Base-by-base conservation (phyloP, 1,284 basidiomycete genomes). In the Schizophyllum commune region DNA sequence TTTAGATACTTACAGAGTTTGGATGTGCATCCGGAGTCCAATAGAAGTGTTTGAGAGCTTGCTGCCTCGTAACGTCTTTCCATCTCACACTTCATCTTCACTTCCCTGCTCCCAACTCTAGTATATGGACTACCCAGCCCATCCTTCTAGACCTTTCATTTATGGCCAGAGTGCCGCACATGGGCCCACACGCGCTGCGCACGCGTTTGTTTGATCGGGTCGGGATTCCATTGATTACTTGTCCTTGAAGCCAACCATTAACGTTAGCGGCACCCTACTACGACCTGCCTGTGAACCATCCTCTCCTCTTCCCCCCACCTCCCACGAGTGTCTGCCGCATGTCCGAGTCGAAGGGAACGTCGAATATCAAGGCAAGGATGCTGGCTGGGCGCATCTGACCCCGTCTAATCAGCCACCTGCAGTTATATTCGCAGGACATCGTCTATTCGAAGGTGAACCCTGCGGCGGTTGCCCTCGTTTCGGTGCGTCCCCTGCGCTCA, bases 391-490 rank as follows among this genome's bases (percentile, higher is more conserved):
- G 39, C 39, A 15, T 20, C 1, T 34, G 54, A 21, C 63, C 39
- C 32, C 7, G 27, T 51, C 57, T 22, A 39, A 32, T 54, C 5
- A 60, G 59, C 54, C 56, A 47, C 27, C 9, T 47, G 13, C 63
- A 91, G 88, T 84, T 91, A 66, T 91, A 88, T 72, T 85, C 86
- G 64, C 88, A 91, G 71, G 88, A 91, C 73, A 83, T 88, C 61
- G 88, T 91, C 5, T 79, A 79, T 67, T 76, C 79, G 61, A 74
- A 77, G 58, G 74, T 75, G 53, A 69, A 78, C 52, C 75, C 80
- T 11, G 70, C 75, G 58, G 58, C 69, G 11, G 75, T 77, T 68
- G 85, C 82, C 33, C 75, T 86, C 55, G 81, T 86, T 56, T 70
- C 85, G 73, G 85, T 84, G 68, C 60, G 77, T 69, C 27, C 21